Base-by-base conservation (phyloP, 164 flowering plant genomes). In the Euptelea pleiosperma region DNA sequence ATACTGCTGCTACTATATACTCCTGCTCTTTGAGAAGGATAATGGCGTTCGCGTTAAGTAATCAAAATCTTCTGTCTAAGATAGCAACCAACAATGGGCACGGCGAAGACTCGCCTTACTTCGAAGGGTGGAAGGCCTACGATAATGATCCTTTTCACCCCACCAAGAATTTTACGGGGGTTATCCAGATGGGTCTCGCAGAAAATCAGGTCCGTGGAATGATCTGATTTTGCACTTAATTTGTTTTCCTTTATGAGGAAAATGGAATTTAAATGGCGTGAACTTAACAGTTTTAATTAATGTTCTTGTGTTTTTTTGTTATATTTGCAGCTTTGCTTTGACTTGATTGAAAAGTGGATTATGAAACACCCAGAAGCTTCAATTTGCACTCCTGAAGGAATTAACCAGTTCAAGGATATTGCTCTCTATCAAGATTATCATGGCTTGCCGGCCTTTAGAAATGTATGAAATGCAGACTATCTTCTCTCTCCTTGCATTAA, bases 351-450 rank as follows among this genome's bases (percentile, higher is more conserved):
- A 63, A 75, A 88, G 2, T 91, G 98, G 98, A 61, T 88, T 8
- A 19, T 47, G 60, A 77, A 70, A n/a, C 79, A 91, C 72, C 94
- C 94, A 2, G 41, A 64, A 45, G 85, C 89, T 31, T 91, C 96
- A 18, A 82, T 88, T 49, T 91, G 93, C 67, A 70, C 91, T 0
- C 21, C 63, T 3, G 79, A 83, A 66, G 98, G 96, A 26, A 66
- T 76, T 3, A 29, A 67, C 4, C 61, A 73, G 1, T 91, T 91
- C 77, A 80, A 43, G 47, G 90, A 83, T 4, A 77, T 71, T 1
- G 94, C 98, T 1, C 64, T 70, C 44, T 91, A 68, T 67, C 98
- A 91, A 46, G 96, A 91, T 60, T 88, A 91, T 55, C 96, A 88
- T 70, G 98, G 98, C 53, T 69, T 88, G 66, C 75, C 84, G 0